Evolutionary conservation across 2,329 filamentous ascomycete species (phyloP).

Genomic region (Fusarium neocosmosporiellum): DNA sequence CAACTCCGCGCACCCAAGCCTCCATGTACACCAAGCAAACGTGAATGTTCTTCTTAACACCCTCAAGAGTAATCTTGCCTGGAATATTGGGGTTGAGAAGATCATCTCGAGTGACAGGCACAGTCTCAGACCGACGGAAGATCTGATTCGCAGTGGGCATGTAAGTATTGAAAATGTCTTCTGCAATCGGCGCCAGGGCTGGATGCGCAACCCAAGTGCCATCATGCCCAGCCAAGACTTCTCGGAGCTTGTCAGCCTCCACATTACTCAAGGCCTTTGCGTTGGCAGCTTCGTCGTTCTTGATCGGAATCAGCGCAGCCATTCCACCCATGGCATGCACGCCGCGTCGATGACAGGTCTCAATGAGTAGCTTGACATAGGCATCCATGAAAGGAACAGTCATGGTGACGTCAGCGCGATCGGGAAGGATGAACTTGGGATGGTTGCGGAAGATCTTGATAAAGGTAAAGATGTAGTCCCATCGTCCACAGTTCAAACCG

Average conservation of each 20-base stretch:
- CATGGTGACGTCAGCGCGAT: slow-evolving; percentile 94
- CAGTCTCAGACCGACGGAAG: slow-evolving; percentile 89
- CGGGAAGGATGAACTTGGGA: slow-evolving; percentile 92
- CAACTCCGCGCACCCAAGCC: slow-evolving; percentile 95
- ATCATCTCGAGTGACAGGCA: slow-evolving; percentile 86
- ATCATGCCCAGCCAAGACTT: slow-evolving; percentile 94
- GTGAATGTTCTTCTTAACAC: slow-evolving; percentile 97
- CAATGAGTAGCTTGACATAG: slow-evolving; percentile 95
- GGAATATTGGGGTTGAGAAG: slow-evolving; percentile 98
- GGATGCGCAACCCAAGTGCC: slow-evolving; percentile 98
- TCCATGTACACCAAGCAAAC: slow-evolving; percentile 99
- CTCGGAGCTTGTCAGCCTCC: slow-evolving; percentile 93
- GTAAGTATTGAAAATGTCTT: slow-evolving; percentile 95
- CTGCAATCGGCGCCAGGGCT: slow-evolving; percentile 86
- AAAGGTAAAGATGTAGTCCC: slow-evolving; percentile 99
- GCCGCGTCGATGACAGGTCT: slow-evolving; percentile 95
- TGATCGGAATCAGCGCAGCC: slow-evolving; percentile 99
- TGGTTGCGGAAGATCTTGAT: slow-evolving; percentile 99
- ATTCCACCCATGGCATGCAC: slow-evolving; percentile 99
- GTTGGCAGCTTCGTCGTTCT: slow-evolving; percentile 90
- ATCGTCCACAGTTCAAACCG: slow-evolving; percentile 96
- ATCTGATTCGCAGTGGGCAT: slow-evolving; percentile 99
- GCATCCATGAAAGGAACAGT: slow-evolving; percentile 98
- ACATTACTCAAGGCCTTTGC: slow-evolving; percentile 94
- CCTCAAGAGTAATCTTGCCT: slow-evolving; percentile 89